These are phyloP conservation scores for Teratosphaeria gauchensis DNA, from an alignment of 2,329 filamentous ascomycete species.

Conservation along the genomic window DNA sequence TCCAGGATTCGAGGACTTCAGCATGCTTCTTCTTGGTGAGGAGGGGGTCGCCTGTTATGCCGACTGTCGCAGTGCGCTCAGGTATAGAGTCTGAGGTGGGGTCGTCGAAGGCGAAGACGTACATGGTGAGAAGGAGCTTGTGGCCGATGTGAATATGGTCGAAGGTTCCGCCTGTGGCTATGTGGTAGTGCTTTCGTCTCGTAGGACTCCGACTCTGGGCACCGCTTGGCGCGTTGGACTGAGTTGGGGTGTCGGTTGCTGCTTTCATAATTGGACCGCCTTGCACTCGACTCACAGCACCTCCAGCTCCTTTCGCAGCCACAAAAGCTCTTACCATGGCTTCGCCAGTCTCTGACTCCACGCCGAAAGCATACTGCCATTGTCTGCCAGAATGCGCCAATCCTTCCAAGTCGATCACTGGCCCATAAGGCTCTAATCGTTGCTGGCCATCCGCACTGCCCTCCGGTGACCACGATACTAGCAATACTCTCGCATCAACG, in stretches of 20 bases:
- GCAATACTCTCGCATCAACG: slow-evolving; percentile 65
- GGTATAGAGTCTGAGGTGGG: background rate
- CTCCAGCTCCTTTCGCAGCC: slow-evolving; percentile 20
- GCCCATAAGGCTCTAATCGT: slow-evolving; percentile 31
- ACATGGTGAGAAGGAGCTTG: slow-evolving; percentile 90
- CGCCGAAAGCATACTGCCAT: slow-evolving; percentile 58
- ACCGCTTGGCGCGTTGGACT: background rate
- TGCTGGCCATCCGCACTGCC: slow-evolving; percentile 6
- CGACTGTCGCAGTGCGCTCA: slow-evolving; percentile 59
- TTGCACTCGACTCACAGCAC: slow-evolving; percentile 26
- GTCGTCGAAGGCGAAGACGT: slow-evolving; percentile 56
- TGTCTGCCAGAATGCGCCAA: slow-evolving; percentile 41
- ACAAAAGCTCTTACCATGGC: slow-evolving; percentile 43
- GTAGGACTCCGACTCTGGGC: background rate
- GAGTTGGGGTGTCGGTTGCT: background rate
- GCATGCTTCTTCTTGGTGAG: slow-evolving; percentile 83
- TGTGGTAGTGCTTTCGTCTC: slow-evolving; percentile 34
- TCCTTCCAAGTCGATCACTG: slow-evolving; percentile 40
- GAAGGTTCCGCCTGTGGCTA: slow-evolving; percentile 87
- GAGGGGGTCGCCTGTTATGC: slow-evolving; percentile 80
- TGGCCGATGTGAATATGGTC: slow-evolving; percentile 93
- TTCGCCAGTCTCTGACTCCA: slow-evolving; percentile 56
- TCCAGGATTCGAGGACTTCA: slow-evolving; percentile 72
- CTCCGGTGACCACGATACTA: slow-evolving; percentile 52
- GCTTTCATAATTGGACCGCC: slow-evolving; percentile 6